Evolutionary conservation across 164 flowering plant species (phyloP).

Genomic region (Umbellularia californica): DNA sequence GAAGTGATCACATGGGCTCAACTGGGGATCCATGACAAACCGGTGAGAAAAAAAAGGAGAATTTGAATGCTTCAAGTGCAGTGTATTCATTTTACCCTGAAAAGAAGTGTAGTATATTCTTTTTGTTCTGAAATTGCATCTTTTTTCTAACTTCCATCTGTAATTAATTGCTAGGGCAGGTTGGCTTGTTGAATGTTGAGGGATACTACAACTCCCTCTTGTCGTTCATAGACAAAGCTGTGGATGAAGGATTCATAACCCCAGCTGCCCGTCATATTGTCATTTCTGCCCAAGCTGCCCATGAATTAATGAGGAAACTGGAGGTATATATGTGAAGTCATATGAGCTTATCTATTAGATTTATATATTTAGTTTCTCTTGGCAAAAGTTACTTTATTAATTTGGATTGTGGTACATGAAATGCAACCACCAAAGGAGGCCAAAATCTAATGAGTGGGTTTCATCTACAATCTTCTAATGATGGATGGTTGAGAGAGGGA

Average conservation of each 20-base stretch:
- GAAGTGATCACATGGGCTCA: constrained; percentile 76
- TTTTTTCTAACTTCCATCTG: background rate
- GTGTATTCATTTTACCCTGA: too few relatives aligned
- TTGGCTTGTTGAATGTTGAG: constrained; percentile 73
- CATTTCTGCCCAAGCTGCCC: constrained; percentile 60
- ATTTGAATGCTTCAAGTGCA: too few relatives aligned
- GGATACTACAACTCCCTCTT: constrained; percentile 69
- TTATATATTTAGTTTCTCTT: too few relatives aligned
- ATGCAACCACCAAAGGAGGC: too few relatives aligned
- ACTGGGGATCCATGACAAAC: constrained; percentile 70
- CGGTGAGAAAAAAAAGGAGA: constrained; percentile 22
- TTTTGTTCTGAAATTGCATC: background rate
- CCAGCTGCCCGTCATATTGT: constrained; percentile 70
- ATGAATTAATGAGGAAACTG: constrained; percentile 59
- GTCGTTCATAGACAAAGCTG: constrained; percentile 70
- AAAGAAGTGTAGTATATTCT: too few relatives aligned
- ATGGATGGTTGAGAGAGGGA: too few relatives aligned
- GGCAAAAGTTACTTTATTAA: too few relatives aligned
- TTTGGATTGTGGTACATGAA: too few relatives aligned
- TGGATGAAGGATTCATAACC: constrained; percentile 67
- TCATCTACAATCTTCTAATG: too few relatives aligned
- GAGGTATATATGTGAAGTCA: constrained; percentile 38
- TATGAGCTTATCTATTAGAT: too few relatives aligned
- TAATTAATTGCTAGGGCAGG: constrained; percentile 25
- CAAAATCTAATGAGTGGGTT: too few relatives aligned